phyloP scores from a whole-genome alignment of 2,329 filamentous ascomycete genomes.

The Fusarium oxysporum region DNA sequence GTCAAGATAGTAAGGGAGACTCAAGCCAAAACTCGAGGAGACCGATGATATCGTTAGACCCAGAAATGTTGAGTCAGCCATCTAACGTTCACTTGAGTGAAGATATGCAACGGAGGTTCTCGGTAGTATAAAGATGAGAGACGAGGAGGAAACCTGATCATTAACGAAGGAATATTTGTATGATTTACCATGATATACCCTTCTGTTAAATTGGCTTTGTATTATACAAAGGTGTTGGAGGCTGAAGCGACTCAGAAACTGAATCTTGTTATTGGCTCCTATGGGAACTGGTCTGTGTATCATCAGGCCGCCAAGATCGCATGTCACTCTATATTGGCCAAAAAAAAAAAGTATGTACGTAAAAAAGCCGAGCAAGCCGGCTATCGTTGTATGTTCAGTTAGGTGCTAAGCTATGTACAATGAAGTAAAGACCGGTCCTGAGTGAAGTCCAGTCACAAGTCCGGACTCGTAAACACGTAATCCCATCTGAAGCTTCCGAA shows the following conservation, averaged over 20 bases:
- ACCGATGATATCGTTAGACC: not conserved
- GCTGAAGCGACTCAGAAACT: too few relatives aligned
- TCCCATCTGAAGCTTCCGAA: not conserved
- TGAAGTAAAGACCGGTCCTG: slow-evolving; percentile 8
- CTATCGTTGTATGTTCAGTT: slow-evolving; percentile 9
- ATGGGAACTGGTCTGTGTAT: not conserved
- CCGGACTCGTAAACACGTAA: not conserved
- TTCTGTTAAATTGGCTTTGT: not conserved
- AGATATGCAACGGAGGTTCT: not conserved
- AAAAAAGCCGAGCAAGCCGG: not conserved
- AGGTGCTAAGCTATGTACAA: slow-evolving; percentile 11
- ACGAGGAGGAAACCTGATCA: rapidly evolving
- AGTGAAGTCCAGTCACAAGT: slow-evolving; percentile 13
- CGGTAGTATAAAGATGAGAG: not conserved
- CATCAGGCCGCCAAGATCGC: too few relatives aligned
- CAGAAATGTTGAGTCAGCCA: not conserved
- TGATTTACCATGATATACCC: not conserved
- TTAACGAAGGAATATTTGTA: not conserved
- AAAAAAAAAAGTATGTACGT: not conserved
- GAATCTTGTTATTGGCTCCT: too few relatives aligned
- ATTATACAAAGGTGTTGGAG: not conserved
- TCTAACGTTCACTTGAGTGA: not conserved
- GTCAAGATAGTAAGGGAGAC: not conserved
- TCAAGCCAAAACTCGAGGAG: not conserved
- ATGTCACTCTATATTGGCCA: not conserved